phyloP scores from a whole-genome alignment of 768 basidiomycete genomes.

The Xerocomus potaroensis region DNA sequence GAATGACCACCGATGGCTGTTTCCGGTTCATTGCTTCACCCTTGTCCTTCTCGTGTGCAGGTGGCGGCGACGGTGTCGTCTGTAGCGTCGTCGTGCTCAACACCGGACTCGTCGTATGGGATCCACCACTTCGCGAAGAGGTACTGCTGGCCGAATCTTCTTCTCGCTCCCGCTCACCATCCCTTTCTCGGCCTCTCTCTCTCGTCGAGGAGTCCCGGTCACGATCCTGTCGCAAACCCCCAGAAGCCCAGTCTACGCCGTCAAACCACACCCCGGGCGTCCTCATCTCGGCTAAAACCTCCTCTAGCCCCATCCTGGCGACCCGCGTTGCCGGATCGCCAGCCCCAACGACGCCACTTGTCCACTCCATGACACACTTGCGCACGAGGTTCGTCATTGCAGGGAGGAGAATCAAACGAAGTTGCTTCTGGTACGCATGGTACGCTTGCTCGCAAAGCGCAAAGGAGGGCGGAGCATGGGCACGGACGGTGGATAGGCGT shows the following conservation, averaged over 20 bases:
- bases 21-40: slow-evolving; percentile 21
- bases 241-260: slow-evolving; percentile 58
- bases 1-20: slow-evolving; percentile 27
- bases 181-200: slow-evolving; percentile 29
- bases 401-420: slow-evolving; percentile 57
- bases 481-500: slow-evolving; percentile 40
- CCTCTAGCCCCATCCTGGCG: slow-evolving; percentile 54
- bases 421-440: slow-evolving; percentile 51
- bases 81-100: slow-evolving; percentile 69
- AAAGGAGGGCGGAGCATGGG: slow-evolving; percentile 57
- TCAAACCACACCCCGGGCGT: slow-evolving; percentile 66
- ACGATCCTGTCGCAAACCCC: slow-evolving; percentile 21
- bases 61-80: slow-evolving; percentile 76
- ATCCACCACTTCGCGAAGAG: slow-evolving; percentile 47
- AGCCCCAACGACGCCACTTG: slow-evolving; percentile 35
- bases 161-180: slow-evolving; percentile 37
- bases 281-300: slow-evolving; percentile 53
- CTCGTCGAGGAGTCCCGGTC: slow-evolving; percentile 36
- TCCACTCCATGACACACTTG: slow-evolving; percentile 60
- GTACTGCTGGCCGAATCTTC: slow-evolving; percentile 46
- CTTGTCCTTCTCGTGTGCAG: slow-evolving; percentile 36
- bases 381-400: slow-evolving; percentile 68
- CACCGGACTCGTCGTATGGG: slow-evolving; percentile 67
- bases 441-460: slow-evolving; percentile 62
- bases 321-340: slow-evolving; percentile 55